phyloP scores from a whole-genome alignment of 306 rosid species.

The Glycine tomentella region DNA sequence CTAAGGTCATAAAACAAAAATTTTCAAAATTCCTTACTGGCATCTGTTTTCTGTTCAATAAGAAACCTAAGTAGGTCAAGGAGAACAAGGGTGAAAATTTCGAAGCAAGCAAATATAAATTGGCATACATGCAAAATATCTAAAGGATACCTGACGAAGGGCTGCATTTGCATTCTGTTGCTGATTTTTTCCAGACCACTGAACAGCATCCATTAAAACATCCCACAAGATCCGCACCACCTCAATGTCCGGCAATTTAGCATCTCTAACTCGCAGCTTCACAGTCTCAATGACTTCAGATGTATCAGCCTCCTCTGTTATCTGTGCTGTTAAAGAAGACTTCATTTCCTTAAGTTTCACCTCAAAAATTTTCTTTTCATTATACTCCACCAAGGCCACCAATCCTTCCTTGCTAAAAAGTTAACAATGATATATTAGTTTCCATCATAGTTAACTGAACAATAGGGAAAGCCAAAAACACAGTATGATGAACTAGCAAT shows the following conservation, averaged over 20 bases:
- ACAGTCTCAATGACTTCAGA: slow-evolving; percentile 95
- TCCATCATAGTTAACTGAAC: slow-evolving; percentile 1
- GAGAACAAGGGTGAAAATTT: not conserved
- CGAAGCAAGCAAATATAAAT: slow-evolving; percentile 27
- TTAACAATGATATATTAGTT: slow-evolving; percentile 14
- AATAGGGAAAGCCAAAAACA: not conserved
- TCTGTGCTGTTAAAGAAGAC: slow-evolving; percentile 88
- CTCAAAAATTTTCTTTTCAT: slow-evolving; percentile 95
- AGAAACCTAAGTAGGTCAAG: slow-evolving; percentile 4
- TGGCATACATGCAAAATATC: slow-evolving; percentile 19
- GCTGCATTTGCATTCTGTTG: slow-evolving; percentile 99
- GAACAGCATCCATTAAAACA: slow-evolving; percentile 99
- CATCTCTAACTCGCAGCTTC: slow-evolving; percentile 91
- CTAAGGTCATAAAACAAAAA: not conserved
- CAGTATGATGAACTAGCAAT: not conserved
- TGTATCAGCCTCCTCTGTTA: slow-evolving; percentile 92
- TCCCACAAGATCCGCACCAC: slow-evolving; percentile 91
- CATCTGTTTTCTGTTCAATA: slow-evolving; percentile 4
- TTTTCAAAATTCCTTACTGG: not conserved
- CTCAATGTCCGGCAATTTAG: slow-evolving; percentile 87
- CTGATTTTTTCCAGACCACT: slow-evolving; percentile 99
- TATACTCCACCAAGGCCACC: slow-evolving; percentile 88
- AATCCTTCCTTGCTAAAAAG: slow-evolving; percentile 93
- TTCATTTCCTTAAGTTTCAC: slow-evolving; percentile 97
- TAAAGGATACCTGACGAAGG: slow-evolving; percentile 79